Evolutionary conservation across 2,329 filamentous ascomycete species (phyloP).

Genomic region (Xylariales sp.): DNA sequence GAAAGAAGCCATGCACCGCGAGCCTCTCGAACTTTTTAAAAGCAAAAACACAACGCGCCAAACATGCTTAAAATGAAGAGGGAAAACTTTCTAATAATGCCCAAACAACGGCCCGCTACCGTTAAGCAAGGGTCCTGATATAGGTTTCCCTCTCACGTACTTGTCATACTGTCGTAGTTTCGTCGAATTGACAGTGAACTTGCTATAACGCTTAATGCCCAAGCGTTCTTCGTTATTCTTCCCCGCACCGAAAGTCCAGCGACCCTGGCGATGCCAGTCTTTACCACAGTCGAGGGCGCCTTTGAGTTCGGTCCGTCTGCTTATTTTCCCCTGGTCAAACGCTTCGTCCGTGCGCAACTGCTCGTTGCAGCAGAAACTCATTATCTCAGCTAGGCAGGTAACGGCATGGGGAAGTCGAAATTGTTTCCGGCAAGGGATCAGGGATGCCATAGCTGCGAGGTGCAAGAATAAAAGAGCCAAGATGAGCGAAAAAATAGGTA

Average conservation of each 20-base stretch:
- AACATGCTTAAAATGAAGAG: slow-evolving; percentile 3
- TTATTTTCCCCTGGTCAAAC: slow-evolving; percentile 71
- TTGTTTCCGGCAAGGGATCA: slow-evolving; percentile 70
- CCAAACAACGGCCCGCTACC: slow-evolving; percentile 42
- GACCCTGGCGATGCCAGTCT: slow-evolving; percentile 59
- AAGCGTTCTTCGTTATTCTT: slow-evolving; percentile 47
- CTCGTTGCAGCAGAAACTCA: slow-evolving; percentile 80
- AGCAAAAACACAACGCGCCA: slow-evolving; percentile 2
- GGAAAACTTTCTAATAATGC: slow-evolving; percentile 25
- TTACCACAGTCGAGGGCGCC: slow-evolving; percentile 71
- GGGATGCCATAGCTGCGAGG: slow-evolving; percentile 68
- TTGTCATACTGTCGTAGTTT: slow-evolving; percentile 42
- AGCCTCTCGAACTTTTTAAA: slow-evolving; percentile 1
- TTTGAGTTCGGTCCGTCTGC: slow-evolving; percentile 74
- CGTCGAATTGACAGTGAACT: slow-evolving; percentile 45
- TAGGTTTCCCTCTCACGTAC: slow-evolving; percentile 41
- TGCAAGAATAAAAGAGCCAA: slow-evolving; percentile 79
- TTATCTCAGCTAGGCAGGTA: slow-evolving; percentile 77
- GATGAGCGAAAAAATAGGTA: slow-evolving; percentile 78
- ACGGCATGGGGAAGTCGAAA: slow-evolving; percentile 79
- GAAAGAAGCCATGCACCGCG: slow-evolving; percentile 12
- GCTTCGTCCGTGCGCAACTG: slow-evolving; percentile 77
- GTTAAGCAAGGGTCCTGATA: slow-evolving; percentile 41
- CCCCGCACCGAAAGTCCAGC: slow-evolving; percentile 64
- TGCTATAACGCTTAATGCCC: slow-evolving; percentile 48